Conservation (phyloP, 1,139 yeast genomes). For the Pichia sp. region DNA sequence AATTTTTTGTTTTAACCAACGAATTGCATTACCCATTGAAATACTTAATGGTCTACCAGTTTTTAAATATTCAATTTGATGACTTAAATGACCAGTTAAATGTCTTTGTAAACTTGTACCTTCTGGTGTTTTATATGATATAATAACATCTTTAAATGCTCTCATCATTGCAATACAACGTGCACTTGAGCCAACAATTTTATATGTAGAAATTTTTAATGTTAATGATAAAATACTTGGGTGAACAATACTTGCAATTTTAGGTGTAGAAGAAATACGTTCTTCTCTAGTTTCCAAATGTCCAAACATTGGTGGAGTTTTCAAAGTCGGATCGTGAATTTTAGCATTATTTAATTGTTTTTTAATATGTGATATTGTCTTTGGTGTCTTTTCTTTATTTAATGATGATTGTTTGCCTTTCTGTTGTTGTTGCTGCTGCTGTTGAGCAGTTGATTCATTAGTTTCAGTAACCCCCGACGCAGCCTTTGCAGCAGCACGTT, state of each 20-base stretch:
- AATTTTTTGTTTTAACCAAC: conserved; percentile 95
- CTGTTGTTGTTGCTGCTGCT: conserved; percentile 37
- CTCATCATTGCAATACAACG: conserved; percentile 81
- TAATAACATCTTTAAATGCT: conserved; percentile 75
- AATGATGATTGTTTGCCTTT: background rate
- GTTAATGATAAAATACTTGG: conserved; percentile 79
- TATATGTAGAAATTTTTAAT: conserved; percentile 74
- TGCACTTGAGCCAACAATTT: conserved; percentile 83
- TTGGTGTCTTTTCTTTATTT: conserved; percentile 28
- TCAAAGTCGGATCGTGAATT: conserved; percentile 38
- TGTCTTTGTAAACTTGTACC: conserved; percentile 84
- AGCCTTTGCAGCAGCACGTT: conserved; percentile 67
- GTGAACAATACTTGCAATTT: conserved; percentile 69
- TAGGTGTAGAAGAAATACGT: conserved; percentile 59
- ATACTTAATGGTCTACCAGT: conserved; percentile 89
- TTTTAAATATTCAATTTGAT: conserved; percentile 88
- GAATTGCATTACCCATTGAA: conserved; percentile 95
- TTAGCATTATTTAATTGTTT: conserved; percentile 52
- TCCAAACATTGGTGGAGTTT: conserved; percentile 65
- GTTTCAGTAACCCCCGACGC: no score
- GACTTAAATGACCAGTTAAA: conserved; percentile 82
- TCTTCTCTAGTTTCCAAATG: conserved; percentile 84
- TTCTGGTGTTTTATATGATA: conserved; percentile 77
- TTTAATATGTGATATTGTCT: conserved; percentile 43
- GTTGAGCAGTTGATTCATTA: no score